Evolutionary conservation across 2,329 filamentous ascomycete species (phyloP), one percentile per base, ranked within the genome.

Genomic region (Xylaria sp.): DNA sequence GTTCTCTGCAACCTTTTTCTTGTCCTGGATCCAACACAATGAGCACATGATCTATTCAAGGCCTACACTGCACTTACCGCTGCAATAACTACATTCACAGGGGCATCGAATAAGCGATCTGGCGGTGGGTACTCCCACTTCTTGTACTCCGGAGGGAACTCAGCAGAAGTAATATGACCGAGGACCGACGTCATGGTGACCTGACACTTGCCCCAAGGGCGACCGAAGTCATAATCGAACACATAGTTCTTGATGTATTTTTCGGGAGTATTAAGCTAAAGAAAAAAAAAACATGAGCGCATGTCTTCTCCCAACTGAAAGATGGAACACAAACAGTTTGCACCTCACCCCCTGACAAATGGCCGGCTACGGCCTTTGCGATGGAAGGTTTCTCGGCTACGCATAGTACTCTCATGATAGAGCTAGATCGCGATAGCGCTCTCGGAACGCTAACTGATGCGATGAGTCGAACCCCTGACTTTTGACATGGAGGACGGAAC

Each of bases 171-270:
- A 72, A 99, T 86, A 81, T 99, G 96, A 13, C 96, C 96, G 12
- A 92, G 85, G 28, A 99, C 96, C 71, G 92, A 94, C 65, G 96
- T 99, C 92, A 99, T 98, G 52, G 91, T 94, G 56, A 98, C 95
- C 13, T 89, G 85, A 79, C 93, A 97, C 70, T 85, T 86, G 23
- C 94, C 94, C 92, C 94, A 97, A 72, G 87, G 85, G 56, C 84
- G 86, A 6, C 91, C 91, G 79, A 99, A 99, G 78, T 93, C 90
- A 82, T 96, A 99, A 55, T 91, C 87, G 78, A 99, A 99, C 33
- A 90, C 86, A 82, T 98, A 98, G 77, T 99, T 99, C 79, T 98
- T 98, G 80, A 97, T 91, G 81, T 90, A 98, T 74, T 88, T 87
- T 72, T 90, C 90, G 23, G 89, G 84, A 2, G 94, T 92, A 71